Evolutionary conservation across 305 asterid species (phyloP).

Genomic region (Solanum hybrid): DNA sequence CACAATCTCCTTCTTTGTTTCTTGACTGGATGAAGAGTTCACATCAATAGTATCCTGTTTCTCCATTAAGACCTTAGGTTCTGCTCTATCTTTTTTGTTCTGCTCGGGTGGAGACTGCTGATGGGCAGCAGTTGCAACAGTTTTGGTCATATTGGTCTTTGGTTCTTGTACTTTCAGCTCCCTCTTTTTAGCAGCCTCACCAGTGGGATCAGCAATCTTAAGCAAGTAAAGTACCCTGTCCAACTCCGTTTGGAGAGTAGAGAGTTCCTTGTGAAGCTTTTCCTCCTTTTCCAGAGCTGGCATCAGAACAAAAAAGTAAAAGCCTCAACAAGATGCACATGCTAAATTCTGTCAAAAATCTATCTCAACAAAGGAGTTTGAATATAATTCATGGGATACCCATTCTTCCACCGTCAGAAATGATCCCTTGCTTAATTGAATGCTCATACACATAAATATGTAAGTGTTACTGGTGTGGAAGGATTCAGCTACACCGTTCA

Average conservation of each 20-base stretch:
- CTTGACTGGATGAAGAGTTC: constrained; percentile 31
- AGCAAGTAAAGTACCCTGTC: constrained; percentile 79
- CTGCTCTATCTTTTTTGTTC: constrained; percentile 17
- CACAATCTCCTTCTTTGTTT: constrained; percentile 16
- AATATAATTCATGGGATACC: not conserved
- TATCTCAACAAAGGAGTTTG: not conserved
- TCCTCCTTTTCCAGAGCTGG: constrained; percentile 64
- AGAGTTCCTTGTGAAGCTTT: constrained; percentile 46
- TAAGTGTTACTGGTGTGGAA: not conserved
- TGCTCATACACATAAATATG: not conserved
- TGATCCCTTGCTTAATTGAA: not conserved
- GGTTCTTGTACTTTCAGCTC: constrained; percentile 38
- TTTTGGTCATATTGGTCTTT: constrained; percentile 9
- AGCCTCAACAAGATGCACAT: not conserved
- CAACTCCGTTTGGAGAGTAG: constrained; percentile 64
- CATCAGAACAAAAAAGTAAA: constrained; percentile 15
- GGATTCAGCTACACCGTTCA: not conserved
- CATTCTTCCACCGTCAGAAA: not conserved
- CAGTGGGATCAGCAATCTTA: constrained; percentile 86
- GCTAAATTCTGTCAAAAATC: not conserved
- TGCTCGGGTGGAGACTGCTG: constrained; percentile 17
- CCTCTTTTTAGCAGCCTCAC: constrained; percentile 75
- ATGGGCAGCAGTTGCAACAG: constrained; percentile 19
- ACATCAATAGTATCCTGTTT: constrained; percentile 20
- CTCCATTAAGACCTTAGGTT: constrained; percentile 24